These are phyloP conservation scores for Aureobasidium sp. DNA, from an alignment of 2,329 filamentous ascomycete species.

Conservation along the genomic window DNA sequence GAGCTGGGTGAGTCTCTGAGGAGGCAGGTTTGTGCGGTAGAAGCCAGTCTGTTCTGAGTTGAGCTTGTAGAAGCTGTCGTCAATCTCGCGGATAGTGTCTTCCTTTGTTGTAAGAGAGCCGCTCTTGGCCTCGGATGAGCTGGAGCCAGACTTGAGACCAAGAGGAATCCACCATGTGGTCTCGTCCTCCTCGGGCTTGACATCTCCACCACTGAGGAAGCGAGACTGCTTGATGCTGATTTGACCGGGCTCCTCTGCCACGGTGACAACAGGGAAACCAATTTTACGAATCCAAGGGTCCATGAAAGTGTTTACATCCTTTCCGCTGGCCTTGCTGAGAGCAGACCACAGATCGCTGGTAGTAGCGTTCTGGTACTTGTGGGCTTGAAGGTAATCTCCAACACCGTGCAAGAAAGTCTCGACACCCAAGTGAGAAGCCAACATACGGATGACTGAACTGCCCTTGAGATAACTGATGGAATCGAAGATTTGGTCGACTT, in stretches of 20 bases:
- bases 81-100: conserved; percentile 66
- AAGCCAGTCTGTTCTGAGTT: conserved; percentile 85
- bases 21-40: conserved; percentile 89
- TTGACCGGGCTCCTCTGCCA: conserved; percentile 75
- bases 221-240: conserved; percentile 78
- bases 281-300: conserved; percentile 92
- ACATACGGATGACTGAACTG: conserved; percentile 92
- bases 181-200: conserved; percentile 81
- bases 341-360: conserved; percentile 89
- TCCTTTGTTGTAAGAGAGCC: conserved; percentile 69
- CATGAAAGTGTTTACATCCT: conserved; percentile 84
- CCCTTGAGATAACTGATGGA: conserved; percentile 95
- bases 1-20: conserved; percentile 72
- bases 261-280: conserved; percentile 83
- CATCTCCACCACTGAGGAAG: conserved; percentile 87
- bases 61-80: conserved; percentile 83
- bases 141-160: conserved; percentile 68
- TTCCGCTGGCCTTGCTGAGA: conserved; percentile 76
- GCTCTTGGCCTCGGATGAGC: conserved; percentile 54
- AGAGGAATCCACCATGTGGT: conserved; percentile 96
- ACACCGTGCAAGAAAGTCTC: conserved; percentile 88
- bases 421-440: conserved; percentile 81
- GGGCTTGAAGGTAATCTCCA: conserved; percentile 76
- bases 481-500: conserved; percentile 98
- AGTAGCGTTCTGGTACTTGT: conserved; percentile 84